Evolutionary conservation across 2,329 filamentous ascomycete species (phyloP).

Genomic region (Ceratocystis albifundus): DNA sequence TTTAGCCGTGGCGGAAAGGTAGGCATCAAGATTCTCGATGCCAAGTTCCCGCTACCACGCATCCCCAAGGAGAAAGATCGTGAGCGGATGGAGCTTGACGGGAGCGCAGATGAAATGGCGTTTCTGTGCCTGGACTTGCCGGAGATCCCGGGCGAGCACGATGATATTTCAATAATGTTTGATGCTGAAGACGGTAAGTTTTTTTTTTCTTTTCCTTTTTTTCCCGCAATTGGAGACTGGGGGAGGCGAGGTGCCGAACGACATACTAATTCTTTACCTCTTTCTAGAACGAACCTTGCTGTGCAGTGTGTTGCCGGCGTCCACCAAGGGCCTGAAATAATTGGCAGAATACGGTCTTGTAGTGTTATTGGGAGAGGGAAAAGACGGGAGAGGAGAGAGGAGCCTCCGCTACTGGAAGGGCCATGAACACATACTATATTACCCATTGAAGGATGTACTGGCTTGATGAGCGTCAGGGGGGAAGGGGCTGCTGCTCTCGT

Average conservation of each 20-base stretch:
- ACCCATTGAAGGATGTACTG: neutral
- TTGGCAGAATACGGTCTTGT: neutral
- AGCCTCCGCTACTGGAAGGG: neutral
- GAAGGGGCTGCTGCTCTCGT: neutral
- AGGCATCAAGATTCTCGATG: conserved; percentile 70
- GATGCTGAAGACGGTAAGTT: conserved; percentile 63
- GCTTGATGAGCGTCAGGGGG: neutral
- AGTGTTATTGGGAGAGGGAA: neutral
- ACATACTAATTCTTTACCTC: conserved; percentile 25
- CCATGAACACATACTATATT: neutral
- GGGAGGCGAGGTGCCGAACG: neutral
- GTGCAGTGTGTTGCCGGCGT: conserved; percentile 42
- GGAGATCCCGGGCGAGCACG: conserved; percentile 83
- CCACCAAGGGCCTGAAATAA: conserved; percentile 40
- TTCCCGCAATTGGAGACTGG: neutral
- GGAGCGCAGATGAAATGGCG: conserved; percentile 44
- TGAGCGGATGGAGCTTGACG: conserved; percentile 29
- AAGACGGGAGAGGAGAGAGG: neutral
- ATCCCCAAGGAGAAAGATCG: conserved; percentile 41
- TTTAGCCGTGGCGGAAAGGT: conserved; percentile 53
- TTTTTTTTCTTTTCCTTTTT: too few species aligned
- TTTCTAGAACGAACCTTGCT: conserved; percentile 44
- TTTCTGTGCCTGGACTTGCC: conserved; percentile 80
- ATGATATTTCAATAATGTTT: conserved; percentile 79
- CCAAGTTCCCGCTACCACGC: conserved; percentile 75